These are phyloP conservation scores for Halophytophthora polymorphica DNA, from an alignment of 352 stramenopile genomes.

Conservation along the genomic window DNA sequence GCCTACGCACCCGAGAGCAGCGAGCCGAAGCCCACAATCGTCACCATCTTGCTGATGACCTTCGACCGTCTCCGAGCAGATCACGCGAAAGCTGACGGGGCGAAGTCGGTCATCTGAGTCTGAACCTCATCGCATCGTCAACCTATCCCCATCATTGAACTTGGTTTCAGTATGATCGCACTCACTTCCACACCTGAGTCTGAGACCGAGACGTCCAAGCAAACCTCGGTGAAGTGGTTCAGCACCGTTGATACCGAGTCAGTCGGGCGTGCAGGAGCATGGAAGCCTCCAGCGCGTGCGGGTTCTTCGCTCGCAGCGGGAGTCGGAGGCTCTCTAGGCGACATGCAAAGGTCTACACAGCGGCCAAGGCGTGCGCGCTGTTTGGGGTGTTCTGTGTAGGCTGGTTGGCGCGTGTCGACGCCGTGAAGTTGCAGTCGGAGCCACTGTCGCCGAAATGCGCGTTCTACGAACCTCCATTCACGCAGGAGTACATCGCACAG, in stretches of 20 bases:
- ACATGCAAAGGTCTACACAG: background rate
- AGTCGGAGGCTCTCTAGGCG: slow-evolving; percentile 3
- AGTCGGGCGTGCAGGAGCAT: slow-evolving; percentile 16
- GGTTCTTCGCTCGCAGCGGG: slow-evolving; percentile 5
- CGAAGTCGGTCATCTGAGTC: slow-evolving; percentile 6
- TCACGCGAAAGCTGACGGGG: background rate
- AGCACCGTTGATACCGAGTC: slow-evolving; percentile 8
- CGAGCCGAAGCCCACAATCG: slow-evolving; percentile 90
- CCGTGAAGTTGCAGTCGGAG: slow-evolving; percentile 13
- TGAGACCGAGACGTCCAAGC: background rate
- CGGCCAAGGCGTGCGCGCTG: slow-evolving; percentile 10
- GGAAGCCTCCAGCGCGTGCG: slow-evolving; percentile 10
- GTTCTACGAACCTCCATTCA: slow-evolving; percentile 31
- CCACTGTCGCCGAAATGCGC: slow-evolving; percentile 13
- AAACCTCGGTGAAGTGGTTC: too few relatives aligned
- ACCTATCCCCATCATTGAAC: background rate
- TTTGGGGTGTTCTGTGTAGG: slow-evolving; percentile 5
- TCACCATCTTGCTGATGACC: slow-evolving; percentile 41
- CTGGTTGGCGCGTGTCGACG: slow-evolving; percentile 1
- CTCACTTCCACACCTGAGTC: slow-evolving; percentile 10
- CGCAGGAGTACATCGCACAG: slow-evolving; percentile 40
- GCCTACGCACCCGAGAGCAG: slow-evolving; percentile 67
- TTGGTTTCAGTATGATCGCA: slow-evolving; percentile 13
- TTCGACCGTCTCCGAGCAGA: background rate
- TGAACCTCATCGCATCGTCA: slow-evolving; percentile 9